A percentile compares a stretch with the other conserved stretches of the same genome.
Evolutionary conservation across 257 asterid genomes (phyloP).

Genomic region (Haberlea rhodopensis): DNA sequence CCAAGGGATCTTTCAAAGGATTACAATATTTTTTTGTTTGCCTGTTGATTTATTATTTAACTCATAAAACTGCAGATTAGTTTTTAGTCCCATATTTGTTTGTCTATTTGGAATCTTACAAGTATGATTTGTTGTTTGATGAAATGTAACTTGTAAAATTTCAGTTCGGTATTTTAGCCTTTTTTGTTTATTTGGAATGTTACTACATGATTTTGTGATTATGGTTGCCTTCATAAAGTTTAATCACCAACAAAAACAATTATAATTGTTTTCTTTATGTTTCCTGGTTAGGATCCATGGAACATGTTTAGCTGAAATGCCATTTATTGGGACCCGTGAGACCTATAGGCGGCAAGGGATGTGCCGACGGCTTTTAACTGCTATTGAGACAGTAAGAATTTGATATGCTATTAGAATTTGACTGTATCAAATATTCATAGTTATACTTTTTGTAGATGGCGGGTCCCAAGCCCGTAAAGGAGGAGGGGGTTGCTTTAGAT

Average conservation of each 20-base stretch:
- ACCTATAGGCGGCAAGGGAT: slow-evolving; percentile 96
- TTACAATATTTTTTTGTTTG: background rate
- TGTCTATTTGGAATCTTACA: slow-evolving; percentile 1
- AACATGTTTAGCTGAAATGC: slow-evolving; percentile 93
- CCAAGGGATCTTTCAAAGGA: background rate
- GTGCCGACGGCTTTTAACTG: slow-evolving; percentile 89
- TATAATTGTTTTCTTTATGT: slow-evolving; percentile 24
- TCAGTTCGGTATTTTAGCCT: slow-evolving; percentile 7
- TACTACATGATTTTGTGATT: background rate
- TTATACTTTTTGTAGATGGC: slow-evolving; percentile 19
- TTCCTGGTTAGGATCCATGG: slow-evolving; percentile 69
- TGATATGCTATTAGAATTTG: slow-evolving; percentile 10
- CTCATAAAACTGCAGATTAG: background rate
- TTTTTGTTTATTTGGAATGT: slow-evolving; percentile 1
- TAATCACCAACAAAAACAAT: slow-evolving; percentile 7
- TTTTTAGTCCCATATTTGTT: slow-evolving; percentile 1
- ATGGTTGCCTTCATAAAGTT: slow-evolving; percentile 11
- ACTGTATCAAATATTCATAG: slow-evolving; percentile 1
- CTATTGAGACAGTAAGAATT: slow-evolving; percentile 68
- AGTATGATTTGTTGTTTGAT: background rate
- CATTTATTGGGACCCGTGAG: slow-evolving; percentile 87
- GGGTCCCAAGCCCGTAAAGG: no score
- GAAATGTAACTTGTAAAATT: background rate
- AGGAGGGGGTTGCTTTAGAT: no score
- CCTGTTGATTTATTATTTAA: slow-evolving; percentile 19